These are phyloP conservation scores for Pugionium cornutum DNA, from an alignment of 345 rosid species.

Conservation along the genomic window DNA sequence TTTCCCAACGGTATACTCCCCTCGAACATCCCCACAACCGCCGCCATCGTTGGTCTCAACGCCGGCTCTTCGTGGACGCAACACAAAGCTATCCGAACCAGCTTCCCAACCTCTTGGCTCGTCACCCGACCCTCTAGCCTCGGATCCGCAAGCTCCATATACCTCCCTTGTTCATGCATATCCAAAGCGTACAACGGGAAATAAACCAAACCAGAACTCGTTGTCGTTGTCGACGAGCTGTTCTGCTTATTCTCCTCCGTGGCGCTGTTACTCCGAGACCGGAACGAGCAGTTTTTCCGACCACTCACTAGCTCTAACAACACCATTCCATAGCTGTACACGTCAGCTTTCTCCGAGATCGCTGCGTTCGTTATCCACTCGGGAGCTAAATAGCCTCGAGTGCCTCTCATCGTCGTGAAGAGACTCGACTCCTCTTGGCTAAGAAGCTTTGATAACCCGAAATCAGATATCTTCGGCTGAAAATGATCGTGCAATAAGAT, in stretches of 20 bases:
- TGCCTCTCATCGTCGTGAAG: slow-evolving; percentile 81
- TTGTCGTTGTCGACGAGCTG: slow-evolving; percentile 46
- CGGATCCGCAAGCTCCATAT: slow-evolving; percentile 75
- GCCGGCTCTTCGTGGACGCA: slow-evolving; percentile 73
- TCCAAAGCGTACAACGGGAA: slow-evolving; percentile 86
- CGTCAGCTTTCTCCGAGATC: slow-evolving; percentile 77
- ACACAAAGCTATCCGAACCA: slow-evolving; percentile 64
- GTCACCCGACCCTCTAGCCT: slow-evolving; percentile 74
- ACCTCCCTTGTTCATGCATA: slow-evolving; percentile 74
- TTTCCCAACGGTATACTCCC: slow-evolving; percentile 58
- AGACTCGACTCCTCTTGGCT: slow-evolving; percentile 63
- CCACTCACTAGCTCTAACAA: slow-evolving; percentile 78
- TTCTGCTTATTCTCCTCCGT: slow-evolving; percentile 45
- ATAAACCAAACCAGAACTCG: slow-evolving; percentile 50
- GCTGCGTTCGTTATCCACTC: slow-evolving; percentile 83
- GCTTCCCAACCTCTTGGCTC: slow-evolving; percentile 54
- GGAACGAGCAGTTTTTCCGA: slow-evolving; percentile 59
- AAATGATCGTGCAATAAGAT: slow-evolving; percentile 67
- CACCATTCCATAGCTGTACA: slow-evolving; percentile 87
- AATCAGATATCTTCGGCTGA: slow-evolving; percentile 70
- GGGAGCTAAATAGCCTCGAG: slow-evolving; percentile 85
- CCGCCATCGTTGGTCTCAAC: slow-evolving; percentile 62
- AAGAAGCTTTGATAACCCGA: slow-evolving; percentile 72
- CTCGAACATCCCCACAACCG: slow-evolving; percentile 72
- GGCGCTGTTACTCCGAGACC: slow-evolving; percentile 48